phyloP scores from a whole-genome alignment of 192 early-diverging fungal genomes.

The Backusella psychrophila region DNA sequence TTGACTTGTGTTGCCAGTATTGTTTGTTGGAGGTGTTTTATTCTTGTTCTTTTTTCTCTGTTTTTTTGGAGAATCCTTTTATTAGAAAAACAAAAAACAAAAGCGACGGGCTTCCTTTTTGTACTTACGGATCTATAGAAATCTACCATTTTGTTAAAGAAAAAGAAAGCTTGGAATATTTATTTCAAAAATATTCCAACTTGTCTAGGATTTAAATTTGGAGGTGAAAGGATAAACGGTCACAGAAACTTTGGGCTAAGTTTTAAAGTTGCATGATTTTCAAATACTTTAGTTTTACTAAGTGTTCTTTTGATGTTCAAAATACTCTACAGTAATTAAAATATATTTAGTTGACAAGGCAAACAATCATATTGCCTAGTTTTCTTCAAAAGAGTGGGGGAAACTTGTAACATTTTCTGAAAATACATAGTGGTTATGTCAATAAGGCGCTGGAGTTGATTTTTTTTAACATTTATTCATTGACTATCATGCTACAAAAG shows the following conservation, averaged over 20 bases:
- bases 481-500: no score
- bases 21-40: background rate
- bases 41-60: slow-evolving; percentile 7
- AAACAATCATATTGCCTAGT: no score
- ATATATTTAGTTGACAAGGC: no score
- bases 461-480: no score
- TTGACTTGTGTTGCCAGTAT: background rate
- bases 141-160: background rate
- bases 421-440: no score
- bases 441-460: no score
- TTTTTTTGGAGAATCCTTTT: background rate
- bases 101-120: background rate
- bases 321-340: no score
- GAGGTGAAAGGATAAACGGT: background rate
- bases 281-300: no score
- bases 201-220: background rate
- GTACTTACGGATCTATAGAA: slow-evolving; percentile 14
- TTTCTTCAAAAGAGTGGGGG: no score
- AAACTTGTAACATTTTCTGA: no score
- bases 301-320: no score
- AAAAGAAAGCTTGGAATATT: background rate
- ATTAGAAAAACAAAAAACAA: background rate
- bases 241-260: background rate
- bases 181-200: background rate
- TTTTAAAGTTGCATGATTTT: background rate